Conservation (phyloP, 306 rosid species). For the Fagus sylvatica region DNA sequence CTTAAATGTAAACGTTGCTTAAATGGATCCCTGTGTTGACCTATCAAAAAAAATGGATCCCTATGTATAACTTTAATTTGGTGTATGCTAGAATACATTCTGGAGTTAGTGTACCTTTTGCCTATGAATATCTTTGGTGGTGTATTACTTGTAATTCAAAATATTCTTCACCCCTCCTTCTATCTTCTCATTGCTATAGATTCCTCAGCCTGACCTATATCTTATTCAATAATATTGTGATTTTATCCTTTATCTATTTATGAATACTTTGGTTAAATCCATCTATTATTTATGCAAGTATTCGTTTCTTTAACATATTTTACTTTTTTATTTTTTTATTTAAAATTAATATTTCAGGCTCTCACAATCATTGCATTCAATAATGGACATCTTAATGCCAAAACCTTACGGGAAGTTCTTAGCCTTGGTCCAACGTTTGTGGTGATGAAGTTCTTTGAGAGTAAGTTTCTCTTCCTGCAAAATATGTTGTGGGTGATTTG, state of each 20-base stretch:
- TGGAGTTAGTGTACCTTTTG: not conserved
- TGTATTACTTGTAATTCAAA: not conserved
- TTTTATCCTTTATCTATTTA: not conserved
- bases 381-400: constrained; percentile 47
- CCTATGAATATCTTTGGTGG: not conserved
- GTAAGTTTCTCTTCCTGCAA: constrained; percentile 45
- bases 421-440: constrained; percentile 95
- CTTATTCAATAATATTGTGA: not conserved
- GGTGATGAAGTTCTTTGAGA: constrained; percentile 83
- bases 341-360: constrained; percentile 50
- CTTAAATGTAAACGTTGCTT: not conserved
- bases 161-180: not conserved
- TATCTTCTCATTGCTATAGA: not conserved
- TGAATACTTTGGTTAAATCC: not conserved
- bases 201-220: not conserved
- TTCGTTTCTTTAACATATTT: not conserved
- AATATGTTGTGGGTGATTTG: not conserved
- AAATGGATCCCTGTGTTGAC: no score
- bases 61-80: not conserved
- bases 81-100: not conserved
- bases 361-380: constrained; percentile 85
- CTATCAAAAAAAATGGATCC: not conserved
- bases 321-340: constrained; percentile 1
- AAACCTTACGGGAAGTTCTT: constrained; percentile 79
- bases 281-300: constrained; percentile 1